Evolutionary conservation across 139 green algal genomes (phyloP).

Genomic region (Volvox reticuliferus): DNA sequence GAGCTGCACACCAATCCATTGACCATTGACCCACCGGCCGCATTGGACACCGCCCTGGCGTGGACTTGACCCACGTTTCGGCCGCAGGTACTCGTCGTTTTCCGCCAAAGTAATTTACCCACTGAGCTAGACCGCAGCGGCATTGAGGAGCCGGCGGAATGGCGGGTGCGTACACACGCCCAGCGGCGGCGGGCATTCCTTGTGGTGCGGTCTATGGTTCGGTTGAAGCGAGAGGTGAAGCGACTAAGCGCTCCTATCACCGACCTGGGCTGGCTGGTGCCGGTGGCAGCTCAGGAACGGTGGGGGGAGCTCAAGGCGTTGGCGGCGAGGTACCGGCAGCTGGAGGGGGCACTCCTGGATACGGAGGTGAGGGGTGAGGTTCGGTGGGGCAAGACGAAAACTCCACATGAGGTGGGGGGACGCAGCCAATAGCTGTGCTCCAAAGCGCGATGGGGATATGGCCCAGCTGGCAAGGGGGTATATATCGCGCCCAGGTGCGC

Average conservation of each 20-base stretch:
- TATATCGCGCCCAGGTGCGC: too few species aligned
- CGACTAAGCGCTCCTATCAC: background rate
- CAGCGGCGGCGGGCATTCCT: constrained; percentile 38
- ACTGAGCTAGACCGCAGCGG: constrained; percentile 45
- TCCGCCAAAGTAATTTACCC: constrained; percentile 11
- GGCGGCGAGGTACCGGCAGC: constrained; percentile 18
- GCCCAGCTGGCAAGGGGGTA: too few species aligned
- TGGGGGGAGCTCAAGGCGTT: constrained; percentile 46
- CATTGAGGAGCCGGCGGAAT: constrained; percentile 26
- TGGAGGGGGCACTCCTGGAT: constrained; percentile 25
- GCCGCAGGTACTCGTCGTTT: background rate
- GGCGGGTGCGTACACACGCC: constrained; percentile 9
- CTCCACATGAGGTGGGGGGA: too few species aligned
- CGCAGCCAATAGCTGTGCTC: too few species aligned
- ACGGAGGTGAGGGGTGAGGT: background rate
- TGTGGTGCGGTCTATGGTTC: constrained; percentile 37
- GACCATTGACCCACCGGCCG: too few species aligned
- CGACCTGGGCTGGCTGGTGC: constrained; percentile 43
- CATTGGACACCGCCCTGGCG: too few species aligned
- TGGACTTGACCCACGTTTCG: background rate
- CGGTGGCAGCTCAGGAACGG: constrained; percentile 38
- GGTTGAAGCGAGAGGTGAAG: constrained; percentile 46
- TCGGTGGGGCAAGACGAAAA: background rate
- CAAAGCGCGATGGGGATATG: too few species aligned
- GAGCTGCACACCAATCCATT: background rate